phyloP scores from a whole-genome alignment of 139 green algal species.

The Chlamydomonas incerta region DNA sequence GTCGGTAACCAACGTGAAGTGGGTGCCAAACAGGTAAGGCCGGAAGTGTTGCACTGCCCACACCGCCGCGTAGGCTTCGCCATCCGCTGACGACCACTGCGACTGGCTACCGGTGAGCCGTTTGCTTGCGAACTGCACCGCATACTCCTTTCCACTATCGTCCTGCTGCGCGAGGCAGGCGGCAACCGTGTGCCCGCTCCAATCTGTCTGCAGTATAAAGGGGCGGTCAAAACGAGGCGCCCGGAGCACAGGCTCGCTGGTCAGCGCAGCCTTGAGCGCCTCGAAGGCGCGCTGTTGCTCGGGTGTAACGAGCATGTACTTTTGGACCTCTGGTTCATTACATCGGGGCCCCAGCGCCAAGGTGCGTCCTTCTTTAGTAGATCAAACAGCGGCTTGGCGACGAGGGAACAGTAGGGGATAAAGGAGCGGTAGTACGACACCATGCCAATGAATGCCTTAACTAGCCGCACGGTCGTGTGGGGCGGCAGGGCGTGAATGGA shows the following conservation, averaged over 20 bases:
- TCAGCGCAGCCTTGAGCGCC: background rate
- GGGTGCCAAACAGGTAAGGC: constrained; percentile 39
- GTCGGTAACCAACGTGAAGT: constrained; percentile 47
- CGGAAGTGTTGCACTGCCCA: constrained; percentile 41
- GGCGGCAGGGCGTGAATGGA: background rate
- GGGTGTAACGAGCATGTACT: too few species aligned
- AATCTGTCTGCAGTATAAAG: background rate
- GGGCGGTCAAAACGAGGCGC: background rate
- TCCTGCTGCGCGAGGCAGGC: background rate
- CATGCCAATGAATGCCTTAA: background rate
- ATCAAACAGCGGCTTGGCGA: background rate
- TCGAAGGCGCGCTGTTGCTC: background rate
- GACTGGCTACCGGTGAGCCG: background rate
- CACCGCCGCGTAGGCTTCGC: constrained; percentile 31
- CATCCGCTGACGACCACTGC: constrained; percentile 35
- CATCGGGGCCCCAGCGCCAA: background rate
- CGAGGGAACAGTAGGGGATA: background rate
- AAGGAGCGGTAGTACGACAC: background rate
- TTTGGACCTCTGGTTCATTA: too few species aligned
- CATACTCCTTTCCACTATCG: background rate
- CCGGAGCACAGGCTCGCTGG: background rate
- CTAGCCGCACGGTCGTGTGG: background rate
- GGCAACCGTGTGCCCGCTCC: background rate
- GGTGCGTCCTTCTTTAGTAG: background rate
- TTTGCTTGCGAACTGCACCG: background rate